These are phyloP conservation scores for Erucastrum elatum DNA, from an alignment of 345 rosid genomes.

Conservation along the genomic window DNA sequence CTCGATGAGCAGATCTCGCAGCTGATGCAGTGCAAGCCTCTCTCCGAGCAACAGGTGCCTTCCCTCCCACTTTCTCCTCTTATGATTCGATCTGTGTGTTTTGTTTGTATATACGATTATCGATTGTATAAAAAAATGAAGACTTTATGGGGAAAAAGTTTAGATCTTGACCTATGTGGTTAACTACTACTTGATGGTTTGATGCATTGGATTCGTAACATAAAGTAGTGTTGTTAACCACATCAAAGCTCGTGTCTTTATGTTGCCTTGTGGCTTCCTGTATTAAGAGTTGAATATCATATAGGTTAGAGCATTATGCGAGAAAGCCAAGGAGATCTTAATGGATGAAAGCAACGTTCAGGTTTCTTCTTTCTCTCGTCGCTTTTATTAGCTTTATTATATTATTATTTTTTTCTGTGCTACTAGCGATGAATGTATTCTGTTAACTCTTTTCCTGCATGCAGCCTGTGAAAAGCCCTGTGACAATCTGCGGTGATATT, in stretches of 20 bases:
- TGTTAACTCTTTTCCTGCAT: constrained; percentile 1
- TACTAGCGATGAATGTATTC: not conserved
- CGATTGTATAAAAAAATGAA: not conserved
- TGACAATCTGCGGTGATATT: constrained; percentile 96
- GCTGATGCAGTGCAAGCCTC: constrained; percentile 92
- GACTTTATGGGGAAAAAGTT: constrained; percentile 16
- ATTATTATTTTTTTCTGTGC: constrained; percentile 5
- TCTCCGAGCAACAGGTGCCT: constrained; percentile 74
- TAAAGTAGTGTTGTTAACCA: no score
- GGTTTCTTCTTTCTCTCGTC: constrained; percentile 43
- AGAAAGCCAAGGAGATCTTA: constrained; percentile 92
- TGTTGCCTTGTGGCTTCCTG: not conserved
- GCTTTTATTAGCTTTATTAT: not conserved
- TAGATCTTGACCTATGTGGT: constrained; percentile 18
- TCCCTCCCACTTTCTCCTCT: not conserved
- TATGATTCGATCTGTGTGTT: constrained; percentile 31
- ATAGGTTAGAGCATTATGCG: constrained; percentile 83
- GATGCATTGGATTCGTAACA: no score
- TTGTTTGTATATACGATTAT: not conserved
- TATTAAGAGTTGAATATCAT: not conserved
- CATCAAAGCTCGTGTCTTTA: no score
- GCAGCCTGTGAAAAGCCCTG: constrained; percentile 96
- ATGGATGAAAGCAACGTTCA: constrained; percentile 99
- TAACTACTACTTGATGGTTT: no score
- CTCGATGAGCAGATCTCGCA: constrained; percentile 83